Percentiles rank a stretch among this genome's conserved stretches.
Conservation (phyloP, 2,329 filamentous ascomycete genomes). For the Colletotrichum orbiculare region DNA sequence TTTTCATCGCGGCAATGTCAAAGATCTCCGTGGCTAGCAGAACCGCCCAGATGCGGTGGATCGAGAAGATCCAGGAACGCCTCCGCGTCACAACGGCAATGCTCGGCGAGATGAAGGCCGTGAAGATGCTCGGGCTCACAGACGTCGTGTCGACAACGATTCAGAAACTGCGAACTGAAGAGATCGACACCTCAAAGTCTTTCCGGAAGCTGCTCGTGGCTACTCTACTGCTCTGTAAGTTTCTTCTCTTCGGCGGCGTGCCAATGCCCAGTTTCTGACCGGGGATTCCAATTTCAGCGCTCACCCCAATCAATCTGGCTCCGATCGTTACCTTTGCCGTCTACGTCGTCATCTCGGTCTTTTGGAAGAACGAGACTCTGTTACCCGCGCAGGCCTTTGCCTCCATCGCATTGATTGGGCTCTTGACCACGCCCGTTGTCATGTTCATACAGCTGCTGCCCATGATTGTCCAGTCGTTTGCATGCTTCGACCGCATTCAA, state of each 20-base stretch:
- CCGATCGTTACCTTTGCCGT: slow-evolving; percentile 42
- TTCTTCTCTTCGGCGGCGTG: not conserved
- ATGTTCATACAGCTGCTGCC: slow-evolving; percentile 40
- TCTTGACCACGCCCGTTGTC: slow-evolving; percentile 39
- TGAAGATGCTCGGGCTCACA: slow-evolving; percentile 55
- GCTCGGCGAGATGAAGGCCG: slow-evolving; percentile 55
- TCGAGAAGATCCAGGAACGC: slow-evolving; percentile 55
- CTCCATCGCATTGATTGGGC: slow-evolving; percentile 37
- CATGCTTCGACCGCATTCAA: slow-evolving; percentile 41
- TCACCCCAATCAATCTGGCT: slow-evolving; percentile 38
- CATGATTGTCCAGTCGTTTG: slow-evolving; percentile 33
- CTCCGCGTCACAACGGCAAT: slow-evolving; percentile 53
- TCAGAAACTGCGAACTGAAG: slow-evolving; percentile 41
- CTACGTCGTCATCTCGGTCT: slow-evolving; percentile 42
- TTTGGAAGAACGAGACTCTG: slow-evolving; percentile 40
- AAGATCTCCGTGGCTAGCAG: slow-evolving; percentile 35
- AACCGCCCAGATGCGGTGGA: slow-evolving; percentile 49
- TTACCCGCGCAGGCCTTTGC: slow-evolving; percentile 40
- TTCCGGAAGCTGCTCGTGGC: slow-evolving; percentile 43
- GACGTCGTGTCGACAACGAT: slow-evolving; percentile 41
- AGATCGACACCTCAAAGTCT: slow-evolving; percentile 43
- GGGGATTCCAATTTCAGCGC: slow-evolving; percentile 20
- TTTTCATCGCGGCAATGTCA: slow-evolving; percentile 38
- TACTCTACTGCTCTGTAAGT: slow-evolving; percentile 39
- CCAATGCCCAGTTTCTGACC: not conserved